Evolutionary conservation across 257 asterid species (phyloP).

Genomic region (Solanum bulbocastanum): DNA sequence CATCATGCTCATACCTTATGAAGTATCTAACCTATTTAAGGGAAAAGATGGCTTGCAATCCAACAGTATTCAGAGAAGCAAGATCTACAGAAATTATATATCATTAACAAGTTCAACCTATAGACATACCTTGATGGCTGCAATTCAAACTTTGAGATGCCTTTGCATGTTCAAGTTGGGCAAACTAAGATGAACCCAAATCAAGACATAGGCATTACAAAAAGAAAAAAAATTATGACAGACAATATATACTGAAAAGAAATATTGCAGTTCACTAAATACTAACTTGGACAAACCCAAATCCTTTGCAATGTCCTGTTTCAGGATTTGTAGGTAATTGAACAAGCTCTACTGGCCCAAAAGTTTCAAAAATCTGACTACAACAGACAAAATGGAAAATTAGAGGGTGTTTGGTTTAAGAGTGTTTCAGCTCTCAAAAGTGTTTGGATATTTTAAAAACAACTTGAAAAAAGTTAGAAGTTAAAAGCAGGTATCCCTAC

Average conservation of each 20-base stretch:
- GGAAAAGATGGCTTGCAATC: neutral
- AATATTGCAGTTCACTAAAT: constrained; percentile 2
- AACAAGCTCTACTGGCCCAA: constrained; percentile 96
- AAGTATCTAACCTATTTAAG: neutral
- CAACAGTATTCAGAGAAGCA: neutral
- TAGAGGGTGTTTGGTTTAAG: neutral
- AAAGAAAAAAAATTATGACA: neutral
- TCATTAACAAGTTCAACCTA: neutral
- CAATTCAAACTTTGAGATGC: constrained; percentile 44
- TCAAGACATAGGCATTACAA: neutral
- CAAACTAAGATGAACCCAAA: constrained; percentile 36
- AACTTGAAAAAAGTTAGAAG: neutral
- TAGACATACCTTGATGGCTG: constrained; percentile 36
- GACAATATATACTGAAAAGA: neutral
- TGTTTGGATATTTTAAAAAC: neutral
- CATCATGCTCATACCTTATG: neutral
- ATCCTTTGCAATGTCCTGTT: constrained; percentile 98
- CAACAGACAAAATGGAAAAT: neutral
- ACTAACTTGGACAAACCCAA: constrained; percentile 96
- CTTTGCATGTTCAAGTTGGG: constrained; percentile 83
- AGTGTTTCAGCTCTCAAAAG: neutral
- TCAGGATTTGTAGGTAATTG: constrained; percentile 98
- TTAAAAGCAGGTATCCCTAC: neutral
- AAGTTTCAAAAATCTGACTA: constrained; percentile 65
- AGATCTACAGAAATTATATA: neutral